phyloP scores from a whole-genome alignment of 139 green algal species.

The Chlamydomonas sp. region DNA sequence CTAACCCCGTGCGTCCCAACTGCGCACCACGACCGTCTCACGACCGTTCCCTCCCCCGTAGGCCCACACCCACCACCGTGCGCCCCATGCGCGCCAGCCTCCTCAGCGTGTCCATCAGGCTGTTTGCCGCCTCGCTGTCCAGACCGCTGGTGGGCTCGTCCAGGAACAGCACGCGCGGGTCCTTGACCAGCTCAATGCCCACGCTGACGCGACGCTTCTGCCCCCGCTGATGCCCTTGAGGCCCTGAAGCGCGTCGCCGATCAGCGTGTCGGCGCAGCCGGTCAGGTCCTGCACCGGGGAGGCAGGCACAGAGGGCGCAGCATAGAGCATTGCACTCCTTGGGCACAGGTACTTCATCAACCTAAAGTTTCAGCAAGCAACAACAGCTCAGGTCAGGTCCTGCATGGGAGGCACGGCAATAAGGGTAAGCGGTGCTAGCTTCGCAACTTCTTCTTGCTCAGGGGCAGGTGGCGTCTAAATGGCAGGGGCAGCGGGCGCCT shows the following conservation, averaged over 20 bases:
- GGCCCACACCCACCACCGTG: slow-evolving; percentile 45
- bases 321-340: too few species aligned
- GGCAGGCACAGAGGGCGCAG: not conserved
- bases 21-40: too few species aligned
- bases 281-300: not conserved
- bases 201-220: slow-evolving; percentile 55
- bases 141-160: slow-evolving; percentile 73
- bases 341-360: too few species aligned
- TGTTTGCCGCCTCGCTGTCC: slow-evolving; percentile 65
- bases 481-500: too few species aligned
- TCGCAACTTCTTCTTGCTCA: too few species aligned
- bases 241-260: not conserved
- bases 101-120: slow-evolving; percentile 54
- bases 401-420: too few species aligned
- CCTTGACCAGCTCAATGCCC: slow-evolving; percentile 55
- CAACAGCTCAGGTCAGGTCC: too few species aligned
- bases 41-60: not conserved
- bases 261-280: not conserved
- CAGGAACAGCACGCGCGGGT: slow-evolving; percentile 65
- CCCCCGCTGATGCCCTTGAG: slow-evolving; percentile 52
- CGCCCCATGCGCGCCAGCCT: slow-evolving; percentile 40
- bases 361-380: too few species aligned
- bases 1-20: too few species aligned
- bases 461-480: too few species aligned
- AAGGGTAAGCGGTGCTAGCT: too few species aligned